A percentile compares a stretch with the other conserved stretches of the same genome.
Evolutionary conservation across 441 rosid species (phyloP).

Genomic region (Mallotus japonicus): DNA sequence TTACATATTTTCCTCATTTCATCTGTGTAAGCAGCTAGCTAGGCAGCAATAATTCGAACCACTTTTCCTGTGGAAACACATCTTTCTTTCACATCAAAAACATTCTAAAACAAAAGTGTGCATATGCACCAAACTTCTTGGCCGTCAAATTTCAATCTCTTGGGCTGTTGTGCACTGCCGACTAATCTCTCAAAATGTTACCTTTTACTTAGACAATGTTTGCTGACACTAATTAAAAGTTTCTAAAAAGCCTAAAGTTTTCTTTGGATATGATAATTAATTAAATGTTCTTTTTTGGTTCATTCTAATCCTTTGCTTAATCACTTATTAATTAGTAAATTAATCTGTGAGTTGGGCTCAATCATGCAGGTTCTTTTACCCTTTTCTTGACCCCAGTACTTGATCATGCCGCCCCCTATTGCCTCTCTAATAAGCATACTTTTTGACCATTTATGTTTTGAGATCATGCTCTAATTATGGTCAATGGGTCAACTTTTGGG

Average conservation of each 20-base stretch:
- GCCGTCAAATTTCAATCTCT: conserved; percentile 1
- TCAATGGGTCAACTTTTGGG: conserved; percentile 27
- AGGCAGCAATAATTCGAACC: no score
- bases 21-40: no score
- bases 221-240: conserved; percentile 5
- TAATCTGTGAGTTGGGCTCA: conserved; percentile 7
- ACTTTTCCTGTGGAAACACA: no score
- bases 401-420: background rate
- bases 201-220: conserved; percentile 26
- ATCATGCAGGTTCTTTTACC: background rate
- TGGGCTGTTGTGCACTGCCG: conserved; percentile 31
- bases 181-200: conserved; percentile 23
- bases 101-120: background rate
- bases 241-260: background rate
- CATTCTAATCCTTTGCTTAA: conserved; percentile 15
- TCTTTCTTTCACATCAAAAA: no score
- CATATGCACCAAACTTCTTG: background rate
- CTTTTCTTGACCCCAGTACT: conserved; percentile 16
- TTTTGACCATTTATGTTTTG: background rate
- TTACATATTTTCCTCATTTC: no score
- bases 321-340: conserved; percentile 6
- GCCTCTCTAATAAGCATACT: conserved; percentile 18
- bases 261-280: conserved; percentile 6
- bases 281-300: background rate
- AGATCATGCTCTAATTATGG: background rate